Base-by-base conservation (phyloP, 176 grass and related monocot species). In the Cenchrus purpureus region DNA sequence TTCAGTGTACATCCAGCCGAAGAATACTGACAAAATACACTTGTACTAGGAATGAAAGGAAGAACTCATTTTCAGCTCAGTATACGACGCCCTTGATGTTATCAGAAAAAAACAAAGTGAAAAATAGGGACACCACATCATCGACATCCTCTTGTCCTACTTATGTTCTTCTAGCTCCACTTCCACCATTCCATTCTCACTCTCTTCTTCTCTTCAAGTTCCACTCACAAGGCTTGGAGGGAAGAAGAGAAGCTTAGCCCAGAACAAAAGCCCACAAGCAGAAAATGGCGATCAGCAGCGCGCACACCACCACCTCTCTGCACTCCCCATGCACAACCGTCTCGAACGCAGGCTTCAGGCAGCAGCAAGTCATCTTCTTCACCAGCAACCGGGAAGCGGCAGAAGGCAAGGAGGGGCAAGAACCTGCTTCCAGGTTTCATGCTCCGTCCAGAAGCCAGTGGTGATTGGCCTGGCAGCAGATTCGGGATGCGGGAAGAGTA, bases 381-480 rank as follows among this genome's bases (percentile, higher is more conserved):
- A 83, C 91, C 65, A 87, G 86, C 82, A 90, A 37, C 73, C 86
- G 82, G 88, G 85, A 20, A 65, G 79, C 7, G 74, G 64, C 62
- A 71, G 78, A 13, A 75, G 91, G 83, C 77, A 84, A 4, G 80
- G 85, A 79, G 76, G 86, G 43, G 66, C 62, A 68, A 78, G 91
- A 71, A 79, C 81, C 63, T 40, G 37, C 37, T 94, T 92, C 46
- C 84, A 90, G 45, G 92, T 90, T 28, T 91, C 92, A 8, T 97
- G 94, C 85, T 91, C 89, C 22, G 79, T 57, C 3, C 90, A 94
- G 12, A 91, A 92, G 83, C 90, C 92, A 22, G 32, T 97, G 65
- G 92, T 97, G 84, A 94, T 97, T n/a, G 95, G 95, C 25, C 78
- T 97, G 63, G 95, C 95, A 19, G 95, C 95, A 15, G 95, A 97